Conservation (phyloP, 257 asterid species). For the Ballota nigra region DNA sequence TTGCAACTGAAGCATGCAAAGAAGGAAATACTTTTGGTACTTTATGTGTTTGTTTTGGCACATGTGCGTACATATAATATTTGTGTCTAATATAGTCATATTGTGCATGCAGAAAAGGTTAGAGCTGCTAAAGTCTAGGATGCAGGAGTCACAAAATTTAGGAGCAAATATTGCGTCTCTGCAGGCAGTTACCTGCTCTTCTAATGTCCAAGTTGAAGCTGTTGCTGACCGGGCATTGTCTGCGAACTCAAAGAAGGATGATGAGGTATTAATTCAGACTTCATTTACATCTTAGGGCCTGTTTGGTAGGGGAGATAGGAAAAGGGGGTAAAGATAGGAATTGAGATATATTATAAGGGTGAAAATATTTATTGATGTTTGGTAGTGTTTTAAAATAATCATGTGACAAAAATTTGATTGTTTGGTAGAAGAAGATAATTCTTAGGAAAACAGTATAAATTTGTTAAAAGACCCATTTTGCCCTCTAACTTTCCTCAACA, state of each 20-base stretch:
- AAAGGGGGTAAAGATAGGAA: no score
- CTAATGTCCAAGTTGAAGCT: constrained; percentile 30
- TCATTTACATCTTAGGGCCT: constrained; percentile 16
- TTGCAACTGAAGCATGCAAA: constrained; percentile 57
- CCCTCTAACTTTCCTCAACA: no score
- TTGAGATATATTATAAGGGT: no score
- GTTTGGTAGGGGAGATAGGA: no score
- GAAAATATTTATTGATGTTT: no score
- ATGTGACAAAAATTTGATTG: no score
- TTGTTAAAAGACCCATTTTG: no score
- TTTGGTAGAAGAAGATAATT: no score
- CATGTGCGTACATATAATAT: neutral
- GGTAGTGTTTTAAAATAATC: no score
- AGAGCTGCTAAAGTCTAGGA: constrained; percentile 50
- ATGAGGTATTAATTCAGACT: constrained; percentile 37
- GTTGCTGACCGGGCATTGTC: constrained; percentile 29
- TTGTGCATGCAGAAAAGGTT: constrained; percentile 58
- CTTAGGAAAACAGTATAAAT: no score
- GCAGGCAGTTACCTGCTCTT: constrained; percentile 20
- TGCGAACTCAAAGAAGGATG: constrained; percentile 29
- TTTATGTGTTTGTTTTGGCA: constrained; percentile 27
- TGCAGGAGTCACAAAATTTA: constrained; percentile 51
- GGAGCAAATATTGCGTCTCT: constrained; percentile 35
- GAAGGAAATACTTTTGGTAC: constrained; percentile 69
- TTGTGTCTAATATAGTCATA: constrained; percentile 19